Percentiles rank a stretch among this genome's conserved stretches.
These are phyloP conservation scores for Excoecaria agallocha DNA, from an alignment of 345 rosid genomes.

Conservation along the genomic window DNA sequence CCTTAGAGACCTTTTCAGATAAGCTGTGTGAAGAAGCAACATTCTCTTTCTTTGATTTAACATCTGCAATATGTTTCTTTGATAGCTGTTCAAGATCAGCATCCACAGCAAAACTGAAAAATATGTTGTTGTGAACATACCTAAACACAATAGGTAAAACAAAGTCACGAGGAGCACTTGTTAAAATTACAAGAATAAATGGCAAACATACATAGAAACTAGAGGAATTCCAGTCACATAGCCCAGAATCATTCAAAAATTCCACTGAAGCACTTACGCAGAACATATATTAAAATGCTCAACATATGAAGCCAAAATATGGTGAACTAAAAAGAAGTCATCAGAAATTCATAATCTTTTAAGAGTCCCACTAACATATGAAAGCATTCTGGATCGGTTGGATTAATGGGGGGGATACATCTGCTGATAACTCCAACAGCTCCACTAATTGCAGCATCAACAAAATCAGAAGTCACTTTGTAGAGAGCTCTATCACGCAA, in stretches of 20 bases:
- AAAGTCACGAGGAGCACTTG: neutral
- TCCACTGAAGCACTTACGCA: neutral
- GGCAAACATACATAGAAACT: neutral
- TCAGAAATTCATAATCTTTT: conserved; percentile 2
- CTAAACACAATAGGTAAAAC: conserved; percentile 39
- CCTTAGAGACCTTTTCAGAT: conserved; percentile 42
- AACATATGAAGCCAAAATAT: neutral
- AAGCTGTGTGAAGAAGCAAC: conserved; percentile 17
- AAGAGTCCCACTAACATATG: conserved; percentile 77
- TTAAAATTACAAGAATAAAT: neutral
- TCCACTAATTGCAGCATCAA: conserved; percentile 92
- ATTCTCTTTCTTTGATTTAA: conserved; percentile 28
- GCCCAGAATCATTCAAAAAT: neutral
- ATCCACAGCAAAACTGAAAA: conserved; percentile 99
- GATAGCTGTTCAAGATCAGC: conserved; percentile 80
- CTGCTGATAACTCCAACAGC: conserved; percentile 95
- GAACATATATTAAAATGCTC: neutral
- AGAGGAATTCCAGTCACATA: neutral
- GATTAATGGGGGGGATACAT: conserved; percentile 98
- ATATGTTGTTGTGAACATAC: conserved; percentile 99
- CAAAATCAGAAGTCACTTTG: conserved; percentile 99
- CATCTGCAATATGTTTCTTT: conserved; percentile 43
- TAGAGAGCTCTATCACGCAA: conserved; percentile 95
- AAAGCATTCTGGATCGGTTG: conserved; percentile 98
- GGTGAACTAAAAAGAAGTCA: neutral